Conservation (phyloP, 1,139 yeast genomes). For the Kluyveromyces sp. region DNA sequence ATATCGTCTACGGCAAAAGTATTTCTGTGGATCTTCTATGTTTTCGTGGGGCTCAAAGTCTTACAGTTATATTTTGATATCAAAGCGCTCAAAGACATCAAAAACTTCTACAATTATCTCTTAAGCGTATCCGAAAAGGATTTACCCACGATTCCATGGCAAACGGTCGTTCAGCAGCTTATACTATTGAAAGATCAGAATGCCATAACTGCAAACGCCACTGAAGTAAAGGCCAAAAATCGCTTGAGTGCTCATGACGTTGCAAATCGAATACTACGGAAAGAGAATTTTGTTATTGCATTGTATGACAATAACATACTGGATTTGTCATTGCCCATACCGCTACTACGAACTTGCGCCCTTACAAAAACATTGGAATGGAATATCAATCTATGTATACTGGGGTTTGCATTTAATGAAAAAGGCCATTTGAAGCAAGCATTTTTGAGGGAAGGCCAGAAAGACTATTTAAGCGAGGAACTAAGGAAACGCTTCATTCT, state of each 20-base stretch:
- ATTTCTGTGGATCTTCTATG: conserved; percentile 54
- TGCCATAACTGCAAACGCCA: conserved; percentile 44
- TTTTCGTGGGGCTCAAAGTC: conserved; percentile 49
- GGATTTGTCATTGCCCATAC: conserved; percentile 53
- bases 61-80: conserved; percentile 51
- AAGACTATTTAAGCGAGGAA: conserved; percentile 62
- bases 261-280: conserved; percentile 92
- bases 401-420: conserved; percentile 77
- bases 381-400: conserved; percentile 82
- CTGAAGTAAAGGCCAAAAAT: conserved; percentile 62
- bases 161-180: conserved; percentile 70
- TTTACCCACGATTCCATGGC: conserved; percentile 91
- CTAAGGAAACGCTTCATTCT: conserved; percentile 71
- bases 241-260: conserved; percentile 87
- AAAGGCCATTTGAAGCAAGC: conserved; percentile 77
- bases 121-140: conserved; percentile 71
- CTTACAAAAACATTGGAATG: conserved; percentile 87
- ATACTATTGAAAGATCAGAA: conserved; percentile 74
- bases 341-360: conserved; percentile 36
- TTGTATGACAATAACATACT: conserved; percentile 72
- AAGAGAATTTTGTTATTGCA: conserved; percentile 88
- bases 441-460: conserved; percentile 64
- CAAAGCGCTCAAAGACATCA: conserved; percentile 32
- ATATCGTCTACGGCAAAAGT: conserved; percentile 43
- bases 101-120: conserved; percentile 41